Base-by-base conservation (phyloP, 1,284 basidiomycete species). In the Pisolithus thermaeus region DNA sequence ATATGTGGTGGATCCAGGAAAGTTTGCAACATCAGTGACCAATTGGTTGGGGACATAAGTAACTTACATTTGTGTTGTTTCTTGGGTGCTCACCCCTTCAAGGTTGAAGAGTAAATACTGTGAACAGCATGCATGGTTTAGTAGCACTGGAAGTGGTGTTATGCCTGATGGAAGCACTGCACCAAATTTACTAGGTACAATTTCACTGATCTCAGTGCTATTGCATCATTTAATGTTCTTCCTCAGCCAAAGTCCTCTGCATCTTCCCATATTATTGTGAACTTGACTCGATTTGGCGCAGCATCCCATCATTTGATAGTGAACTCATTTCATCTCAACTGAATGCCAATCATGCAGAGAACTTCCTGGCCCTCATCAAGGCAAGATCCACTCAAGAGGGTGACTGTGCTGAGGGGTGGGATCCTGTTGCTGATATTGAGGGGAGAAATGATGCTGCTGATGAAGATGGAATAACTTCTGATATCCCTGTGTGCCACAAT, bases 221-320 rank as follows among this genome's bases (percentile, higher is more conserved):
- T 25, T 16, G 5, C 22, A 22, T 39, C 8, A 39, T n/a, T 39
- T 30, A 16, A 23, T 8, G 8, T 28, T 37, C 23, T 35, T 22
- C 20, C 35, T 1, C 12, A 56, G 50, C 51, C 8, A 40, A 51
- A 14, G 41, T 57, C 2, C 39, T 52, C 27, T 1, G 0, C 16
- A 9, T 45, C 1, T 57, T 57, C 16, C 54, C 38, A 20, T 49
- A 57, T 27, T 57, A 56, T 3, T 11, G 43, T 28, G 52, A 57
- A 1, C 54, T 56, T 1, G 12, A 57, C 11, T 3, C 28, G 0
- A 47, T 53, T 28, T 57, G 56, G 52, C 22, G 48, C 8, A 27
- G 50, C 4, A 56, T 56, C 16, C 50, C 42, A 0, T 57, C 30
- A 0, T 56, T 56, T 14, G 20, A 56, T 16, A 48, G 46, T 3